Evolutionary conservation across 257 asterid genomes (phyloP).

Genomic region (Mentha longifolia): DNA sequence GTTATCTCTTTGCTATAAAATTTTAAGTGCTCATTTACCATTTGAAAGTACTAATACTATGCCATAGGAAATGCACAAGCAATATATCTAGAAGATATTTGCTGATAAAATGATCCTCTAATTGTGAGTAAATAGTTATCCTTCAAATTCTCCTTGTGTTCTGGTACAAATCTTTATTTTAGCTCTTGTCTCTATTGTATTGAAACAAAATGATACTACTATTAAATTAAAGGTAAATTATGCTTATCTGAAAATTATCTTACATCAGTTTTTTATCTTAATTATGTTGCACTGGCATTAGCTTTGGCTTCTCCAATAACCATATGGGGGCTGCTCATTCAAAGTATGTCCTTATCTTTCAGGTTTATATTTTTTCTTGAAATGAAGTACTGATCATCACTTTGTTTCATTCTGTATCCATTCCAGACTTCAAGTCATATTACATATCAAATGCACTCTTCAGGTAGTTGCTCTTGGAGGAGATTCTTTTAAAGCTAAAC

Average conservation of each 20-base stretch:
- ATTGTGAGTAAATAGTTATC: slow-evolving; percentile 14
- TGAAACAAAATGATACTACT: not conserved
- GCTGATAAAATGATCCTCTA: not conserved
- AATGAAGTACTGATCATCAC: not conserved
- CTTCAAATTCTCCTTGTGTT: slow-evolving; percentile 8
- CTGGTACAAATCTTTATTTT: not conserved
- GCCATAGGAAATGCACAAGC: slow-evolving; percentile 8
- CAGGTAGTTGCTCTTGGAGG: slow-evolving; percentile 98
- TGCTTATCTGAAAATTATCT: slow-evolving; percentile 7
- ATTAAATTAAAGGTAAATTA: not conserved
- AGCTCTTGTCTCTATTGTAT: not conserved
- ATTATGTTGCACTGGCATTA: slow-evolving; percentile 3
- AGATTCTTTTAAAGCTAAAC: slow-evolving; percentile 91
- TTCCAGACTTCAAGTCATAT: slow-evolving; percentile 15
- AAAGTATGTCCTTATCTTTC: slow-evolving; percentile 1
- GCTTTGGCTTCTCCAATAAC: slow-evolving; percentile 3
- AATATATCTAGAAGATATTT: not conserved
- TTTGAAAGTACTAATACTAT: not conserved
- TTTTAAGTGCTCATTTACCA: slow-evolving; percentile 10
- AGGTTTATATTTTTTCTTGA: slow-evolving; percentile 6
- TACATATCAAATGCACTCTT: slow-evolving; percentile 33
- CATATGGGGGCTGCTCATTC: slow-evolving; percentile 1
- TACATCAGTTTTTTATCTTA: slow-evolving; percentile 28
- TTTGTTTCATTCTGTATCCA: too few species aligned
- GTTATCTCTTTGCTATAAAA: slow-evolving; percentile 11